Evolutionary conservation across 352 stramenopile genomes (phyloP).

Genomic region (Globisporangium echinulatum): DNA sequence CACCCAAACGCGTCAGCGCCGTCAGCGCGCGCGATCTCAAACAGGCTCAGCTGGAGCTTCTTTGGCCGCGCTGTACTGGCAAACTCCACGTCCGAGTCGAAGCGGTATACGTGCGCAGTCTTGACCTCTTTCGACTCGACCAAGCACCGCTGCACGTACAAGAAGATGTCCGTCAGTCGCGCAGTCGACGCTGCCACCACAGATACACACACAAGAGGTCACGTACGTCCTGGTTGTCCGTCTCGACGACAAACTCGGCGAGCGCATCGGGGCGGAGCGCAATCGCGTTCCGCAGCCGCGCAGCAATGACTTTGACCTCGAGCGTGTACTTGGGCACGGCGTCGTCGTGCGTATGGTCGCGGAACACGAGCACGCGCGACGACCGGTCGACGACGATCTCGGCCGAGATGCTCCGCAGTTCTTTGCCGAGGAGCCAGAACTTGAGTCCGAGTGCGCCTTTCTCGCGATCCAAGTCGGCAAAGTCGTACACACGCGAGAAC

Average conservation of each 20-base stretch:
- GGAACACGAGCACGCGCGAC: slow-evolving; percentile 77
- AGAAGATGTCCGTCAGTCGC: background rate
- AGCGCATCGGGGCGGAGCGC: slow-evolving; percentile 48
- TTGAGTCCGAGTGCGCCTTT: slow-evolving; percentile 64
- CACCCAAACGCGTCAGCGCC: slow-evolving; percentile 16
- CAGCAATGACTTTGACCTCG: slow-evolving; percentile 81
- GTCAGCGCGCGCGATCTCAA: slow-evolving; percentile 36
- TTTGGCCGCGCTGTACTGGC: slow-evolving; percentile 55
- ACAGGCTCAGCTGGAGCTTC: slow-evolving; percentile 64
- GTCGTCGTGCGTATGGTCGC: slow-evolving; percentile 46
- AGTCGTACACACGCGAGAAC: slow-evolving; percentile 75
- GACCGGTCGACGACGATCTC: slow-evolving; percentile 77
- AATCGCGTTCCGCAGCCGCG: slow-evolving; percentile 57
- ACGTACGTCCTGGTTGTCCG: slow-evolving; percentile 56
- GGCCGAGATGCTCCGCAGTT: slow-evolving; percentile 54
- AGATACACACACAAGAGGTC: background rate
- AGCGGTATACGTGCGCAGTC: slow-evolving; percentile 77
- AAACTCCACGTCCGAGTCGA: slow-evolving; percentile 75
- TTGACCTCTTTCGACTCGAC: slow-evolving; percentile 70
- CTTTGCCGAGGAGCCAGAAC: slow-evolving; percentile 66
- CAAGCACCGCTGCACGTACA: slow-evolving; percentile 20
- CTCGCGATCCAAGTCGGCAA: slow-evolving; percentile 76
- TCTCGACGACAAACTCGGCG: slow-evolving; percentile 55
- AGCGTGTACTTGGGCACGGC: slow-evolving; percentile 56
- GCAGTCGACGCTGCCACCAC: background rate